phyloP scores from a whole-genome alignment of 2,329 filamentous ascomycete genomes.

The Dactylellina leptospora region DNA sequence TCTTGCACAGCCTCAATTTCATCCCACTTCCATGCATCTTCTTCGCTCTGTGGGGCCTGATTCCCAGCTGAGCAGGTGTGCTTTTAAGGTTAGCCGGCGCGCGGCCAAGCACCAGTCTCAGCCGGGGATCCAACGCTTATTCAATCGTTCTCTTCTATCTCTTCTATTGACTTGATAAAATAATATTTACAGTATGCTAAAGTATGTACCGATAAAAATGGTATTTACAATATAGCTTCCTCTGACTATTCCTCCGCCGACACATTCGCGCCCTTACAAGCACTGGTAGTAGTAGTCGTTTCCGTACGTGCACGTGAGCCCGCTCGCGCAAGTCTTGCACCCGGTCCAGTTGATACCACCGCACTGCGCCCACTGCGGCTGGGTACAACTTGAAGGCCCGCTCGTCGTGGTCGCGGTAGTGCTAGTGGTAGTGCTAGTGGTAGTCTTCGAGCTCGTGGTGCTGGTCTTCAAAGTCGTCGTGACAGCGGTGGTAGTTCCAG shows the following conservation, averaged over 20 bases:
- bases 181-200: no score
- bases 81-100: conserved; percentile 31
- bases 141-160: no score
- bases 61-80: no score
- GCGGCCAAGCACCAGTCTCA: background rate
- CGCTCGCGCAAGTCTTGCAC: conserved; percentile 57
- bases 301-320: conserved; percentile 56
- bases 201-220: no score
- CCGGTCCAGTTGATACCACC: conserved; percentile 58
- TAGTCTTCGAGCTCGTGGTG: conserved; percentile 51
- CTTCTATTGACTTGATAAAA: no score
- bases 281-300: conserved; percentile 54
- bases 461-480: conserved; percentile 53
- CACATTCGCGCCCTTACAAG: conserved; percentile 13
- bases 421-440: conserved; percentile 54
- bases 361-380: conserved; percentile 39
- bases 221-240: background rate
- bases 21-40: background rate
- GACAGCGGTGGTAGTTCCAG: conserved; percentile 24
- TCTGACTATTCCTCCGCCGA: background rate
- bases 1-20: conserved; percentile 51
- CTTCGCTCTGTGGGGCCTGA: background rate
- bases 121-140: no score
- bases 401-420: conserved; percentile 35
- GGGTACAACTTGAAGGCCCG: background rate